Conservation (phyloP, 192 early-diverging fungal genomes). For the Geranomyces michiganensis region DNA sequence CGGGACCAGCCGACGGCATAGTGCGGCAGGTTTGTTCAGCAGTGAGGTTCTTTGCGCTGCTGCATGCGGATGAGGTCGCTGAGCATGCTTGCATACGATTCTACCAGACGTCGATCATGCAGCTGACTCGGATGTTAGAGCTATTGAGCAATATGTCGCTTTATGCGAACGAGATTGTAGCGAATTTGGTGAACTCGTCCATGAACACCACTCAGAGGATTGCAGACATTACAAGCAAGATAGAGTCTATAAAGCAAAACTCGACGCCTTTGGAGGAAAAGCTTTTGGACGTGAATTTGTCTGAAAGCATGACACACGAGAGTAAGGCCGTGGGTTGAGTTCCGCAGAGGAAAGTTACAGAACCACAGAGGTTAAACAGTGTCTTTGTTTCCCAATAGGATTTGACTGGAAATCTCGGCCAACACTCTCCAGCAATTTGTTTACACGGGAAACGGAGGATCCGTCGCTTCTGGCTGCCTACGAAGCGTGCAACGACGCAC, state of each 20-base stretch:
- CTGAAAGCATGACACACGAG: conserved; percentile 24
- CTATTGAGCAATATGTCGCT: conserved; percentile 30
- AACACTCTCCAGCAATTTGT: conserved; percentile 34
- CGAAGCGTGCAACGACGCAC: conserved; percentile 38
- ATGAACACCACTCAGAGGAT: conserved; percentile 2
- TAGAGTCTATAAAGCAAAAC: conserved; percentile 19
- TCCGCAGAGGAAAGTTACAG: not conserved
- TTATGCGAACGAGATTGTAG: conserved; percentile 36
- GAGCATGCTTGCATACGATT: not conserved
- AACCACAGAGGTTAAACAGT: not conserved
- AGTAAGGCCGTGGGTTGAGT: not conserved
- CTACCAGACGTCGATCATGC: conserved; percentile 40
- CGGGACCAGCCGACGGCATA: conserved; percentile 5
- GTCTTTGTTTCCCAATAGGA: conserved; percentile 2
- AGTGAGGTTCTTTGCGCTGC: no score
- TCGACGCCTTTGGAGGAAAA: conserved; percentile 26
- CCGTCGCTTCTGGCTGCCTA: conserved; percentile 30
- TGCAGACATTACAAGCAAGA: not conserved
- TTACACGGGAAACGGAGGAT: conserved; percentile 37
- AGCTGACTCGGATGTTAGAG: conserved; percentile 41
- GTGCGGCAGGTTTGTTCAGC: conserved; percentile 29
- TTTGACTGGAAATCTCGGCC: conserved; percentile 31
- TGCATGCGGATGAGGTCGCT: no score
- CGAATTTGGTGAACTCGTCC: conserved; percentile 20
- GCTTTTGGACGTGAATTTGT: conserved; percentile 8